These are phyloP conservation scores for Leccinum pachyderme DNA, from an alignment of 1,284 basidiomycete genomes.

Conservation along the genomic window DNA sequence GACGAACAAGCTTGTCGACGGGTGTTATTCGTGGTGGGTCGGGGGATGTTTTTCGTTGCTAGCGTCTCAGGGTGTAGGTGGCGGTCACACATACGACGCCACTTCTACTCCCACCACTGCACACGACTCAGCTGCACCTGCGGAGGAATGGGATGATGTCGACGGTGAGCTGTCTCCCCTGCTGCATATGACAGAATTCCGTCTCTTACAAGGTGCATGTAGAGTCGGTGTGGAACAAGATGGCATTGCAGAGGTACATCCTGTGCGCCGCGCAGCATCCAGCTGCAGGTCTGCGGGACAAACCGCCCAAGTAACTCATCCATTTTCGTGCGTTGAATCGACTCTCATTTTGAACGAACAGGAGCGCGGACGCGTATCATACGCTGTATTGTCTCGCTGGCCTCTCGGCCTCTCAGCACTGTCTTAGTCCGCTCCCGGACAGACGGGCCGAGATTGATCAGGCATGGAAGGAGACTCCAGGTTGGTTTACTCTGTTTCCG, in stretches of 20 bases:
- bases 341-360: constrained; percentile 28
- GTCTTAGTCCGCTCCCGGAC: constrained; percentile 50
- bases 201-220: neutral
- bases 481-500: constrained; percentile 7
- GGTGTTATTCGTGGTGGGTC: constrained; percentile 99
- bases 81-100: neutral
- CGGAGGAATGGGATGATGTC: constrained; percentile 57
- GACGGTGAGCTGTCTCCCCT: constrained; percentile 48
- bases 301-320: constrained; percentile 80
- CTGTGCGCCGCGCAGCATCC: constrained; percentile 84
- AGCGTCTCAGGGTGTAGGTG: constrained; percentile 59
- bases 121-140: constrained; percentile 4
- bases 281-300: constrained; percentile 87
- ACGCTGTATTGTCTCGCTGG: constrained; percentile 90
- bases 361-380: constrained; percentile 84
- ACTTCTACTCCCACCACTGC: constrained; percentile 3
- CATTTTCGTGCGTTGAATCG: neutral
- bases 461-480: constrained; percentile 41
- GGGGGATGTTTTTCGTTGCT: constrained; percentile 87
- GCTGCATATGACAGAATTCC: neutral
- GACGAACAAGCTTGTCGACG: constrained; percentile 98
- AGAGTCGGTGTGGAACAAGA: constrained; percentile 58
- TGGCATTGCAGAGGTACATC: constrained; percentile 86
- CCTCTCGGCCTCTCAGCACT: constrained; percentile 85
- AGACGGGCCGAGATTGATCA: constrained; percentile 42